phyloP scores from a whole-genome alignment of 805 yeast genomes.

The Yarrowia sp. region DNA sequence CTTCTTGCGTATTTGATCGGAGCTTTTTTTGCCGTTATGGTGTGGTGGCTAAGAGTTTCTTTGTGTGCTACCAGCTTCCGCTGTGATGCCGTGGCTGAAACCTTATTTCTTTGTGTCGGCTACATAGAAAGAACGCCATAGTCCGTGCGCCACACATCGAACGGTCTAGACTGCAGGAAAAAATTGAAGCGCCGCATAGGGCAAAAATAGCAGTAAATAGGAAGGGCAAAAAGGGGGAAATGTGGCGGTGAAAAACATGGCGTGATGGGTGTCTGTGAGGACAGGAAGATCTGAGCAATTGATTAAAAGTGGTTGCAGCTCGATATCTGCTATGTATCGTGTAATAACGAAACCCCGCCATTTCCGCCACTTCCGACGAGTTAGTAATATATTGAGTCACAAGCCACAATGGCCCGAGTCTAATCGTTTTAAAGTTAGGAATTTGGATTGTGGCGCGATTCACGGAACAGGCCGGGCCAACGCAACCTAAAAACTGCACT shows the following conservation, averaged over 20 bases:
- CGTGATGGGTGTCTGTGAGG: background rate
- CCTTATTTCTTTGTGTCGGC: slow-evolving; percentile 4
- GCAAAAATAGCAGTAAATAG: slow-evolving; percentile 13
- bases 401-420: slow-evolving; percentile 15
- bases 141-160: slow-evolving; percentile 32
- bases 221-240: background rate
- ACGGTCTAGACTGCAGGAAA: slow-evolving; percentile 33
- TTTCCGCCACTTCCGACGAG: slow-evolving; percentile 34
- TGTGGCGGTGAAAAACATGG: background rate
- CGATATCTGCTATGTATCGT: background rate
- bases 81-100: slow-evolving; percentile 34
- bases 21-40: background rate
- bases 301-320: background rate
- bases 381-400: slow-evolving; percentile 21
- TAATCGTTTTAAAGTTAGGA: background rate
- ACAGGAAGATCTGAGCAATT: background rate
- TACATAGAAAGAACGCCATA: slow-evolving; percentile 4
- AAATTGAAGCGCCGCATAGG: slow-evolving; percentile 16
- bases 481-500: slow-evolving; percentile 15
- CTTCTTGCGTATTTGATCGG: background rate
- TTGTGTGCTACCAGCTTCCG: slow-evolving; percentile 5
- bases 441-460: slow-evolving; percentile 31
- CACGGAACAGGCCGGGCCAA: slow-evolving; percentile 34
- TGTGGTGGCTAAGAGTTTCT: slow-evolving; percentile 25
- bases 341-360: background rate